phyloP scores from a whole-genome alignment of 1,284 basidiomycete species.

The Ustilago trichophora region DNA sequence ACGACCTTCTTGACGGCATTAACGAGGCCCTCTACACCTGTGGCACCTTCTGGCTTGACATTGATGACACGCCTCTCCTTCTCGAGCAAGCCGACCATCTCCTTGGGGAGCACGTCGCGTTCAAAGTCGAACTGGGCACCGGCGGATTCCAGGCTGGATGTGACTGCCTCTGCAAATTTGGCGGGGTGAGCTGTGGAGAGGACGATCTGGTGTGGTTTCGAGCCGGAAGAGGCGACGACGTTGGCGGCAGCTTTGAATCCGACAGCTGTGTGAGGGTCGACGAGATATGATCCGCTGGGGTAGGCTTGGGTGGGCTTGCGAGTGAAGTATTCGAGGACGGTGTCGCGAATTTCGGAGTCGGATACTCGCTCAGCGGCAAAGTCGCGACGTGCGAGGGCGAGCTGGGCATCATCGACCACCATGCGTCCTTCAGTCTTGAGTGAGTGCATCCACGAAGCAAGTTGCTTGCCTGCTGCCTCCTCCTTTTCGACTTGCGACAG shows the following conservation, averaged over 20 bases:
- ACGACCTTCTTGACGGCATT: conserved; percentile 47
- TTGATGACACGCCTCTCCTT: conserved; percentile 59
- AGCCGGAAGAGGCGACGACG: conserved; percentile 34
- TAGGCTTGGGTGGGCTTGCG: conserved; percentile 61
- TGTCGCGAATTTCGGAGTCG: conserved; percentile 86
- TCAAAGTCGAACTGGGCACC: conserved; percentile 57
- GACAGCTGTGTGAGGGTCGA: conserved; percentile 98
- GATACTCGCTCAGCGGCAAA: conserved; percentile 88
- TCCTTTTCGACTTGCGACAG: conserved; percentile 71
- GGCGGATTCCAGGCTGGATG: conserved; percentile 50
- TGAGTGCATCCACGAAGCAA: conserved; percentile 84
- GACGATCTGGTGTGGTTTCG: conserved; percentile 76
- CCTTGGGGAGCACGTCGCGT: conserved; percentile 60
- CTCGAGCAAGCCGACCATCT: conserved; percentile 63
- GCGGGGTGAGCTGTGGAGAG: conserved; percentile 97
- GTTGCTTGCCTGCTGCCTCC: conserved; percentile 60
- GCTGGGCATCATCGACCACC: conserved; percentile 76
- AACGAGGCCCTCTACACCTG: conserved; percentile 37
- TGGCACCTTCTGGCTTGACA: conserved; percentile 42
- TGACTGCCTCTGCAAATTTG: conserved; percentile 94
- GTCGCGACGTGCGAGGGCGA: conserved; percentile 79
- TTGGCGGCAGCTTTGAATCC: conserved; percentile 73
- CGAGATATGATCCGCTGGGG: conserved; percentile 73
- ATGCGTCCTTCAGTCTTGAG: conserved; percentile 83
- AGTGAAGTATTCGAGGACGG: conserved; percentile 78